Conservation (phyloP, 179 eudicot species). For the Amaranthus tricolor region DNA sequence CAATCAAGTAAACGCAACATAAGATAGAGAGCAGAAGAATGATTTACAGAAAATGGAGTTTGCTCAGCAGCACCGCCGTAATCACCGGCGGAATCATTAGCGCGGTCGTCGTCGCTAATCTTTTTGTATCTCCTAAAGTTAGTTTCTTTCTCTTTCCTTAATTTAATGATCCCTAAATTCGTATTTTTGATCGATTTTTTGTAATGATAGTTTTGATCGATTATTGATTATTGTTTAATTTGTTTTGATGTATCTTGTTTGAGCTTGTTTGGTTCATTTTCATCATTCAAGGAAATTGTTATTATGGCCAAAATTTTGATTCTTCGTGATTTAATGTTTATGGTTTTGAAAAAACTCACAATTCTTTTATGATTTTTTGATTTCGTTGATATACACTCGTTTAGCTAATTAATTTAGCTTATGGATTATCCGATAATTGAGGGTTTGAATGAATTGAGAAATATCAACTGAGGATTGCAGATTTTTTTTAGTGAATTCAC, state of each 20-base stretch:
- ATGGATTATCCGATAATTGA: not conserved
- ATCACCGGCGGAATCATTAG: not conserved
- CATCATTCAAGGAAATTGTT: not conserved
- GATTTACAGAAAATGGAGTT: conserved; percentile 11
- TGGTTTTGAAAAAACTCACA: no score
- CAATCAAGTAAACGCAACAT: no score
- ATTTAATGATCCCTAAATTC: not conserved
- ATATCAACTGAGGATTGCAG: not conserved
- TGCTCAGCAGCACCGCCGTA: conserved; percentile 3
- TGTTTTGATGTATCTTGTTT: not conserved
- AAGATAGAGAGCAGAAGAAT: not conserved
- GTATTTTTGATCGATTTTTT: not conserved
- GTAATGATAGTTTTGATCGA: not conserved
- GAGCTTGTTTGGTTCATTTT: not conserved
- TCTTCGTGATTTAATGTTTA: not conserved
- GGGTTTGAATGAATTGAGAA: not conserved
- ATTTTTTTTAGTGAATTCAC: not conserved
- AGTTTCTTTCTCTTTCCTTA: not conserved
- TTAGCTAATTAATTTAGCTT: not conserved
- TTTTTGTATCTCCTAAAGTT: not conserved
- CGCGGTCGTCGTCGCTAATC: not conserved
- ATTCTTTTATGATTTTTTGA: not conserved
- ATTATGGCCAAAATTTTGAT: not conserved
- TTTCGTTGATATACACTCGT: not conserved
- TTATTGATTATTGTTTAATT: not conserved